Base-by-base conservation (phyloP, 192 early-diverging fungal species). In the Oehlia diaphana region DNA sequence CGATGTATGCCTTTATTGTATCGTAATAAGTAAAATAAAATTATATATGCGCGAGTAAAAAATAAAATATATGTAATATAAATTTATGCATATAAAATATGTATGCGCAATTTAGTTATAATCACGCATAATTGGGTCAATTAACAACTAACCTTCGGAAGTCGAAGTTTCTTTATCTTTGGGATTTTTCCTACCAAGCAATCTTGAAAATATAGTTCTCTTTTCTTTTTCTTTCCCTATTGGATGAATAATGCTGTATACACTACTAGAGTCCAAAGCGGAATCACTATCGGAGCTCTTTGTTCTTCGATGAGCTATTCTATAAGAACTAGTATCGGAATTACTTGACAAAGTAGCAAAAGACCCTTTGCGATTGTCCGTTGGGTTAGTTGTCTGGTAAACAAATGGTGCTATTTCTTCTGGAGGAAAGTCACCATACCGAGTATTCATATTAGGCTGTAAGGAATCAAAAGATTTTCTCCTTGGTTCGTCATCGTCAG, bases 201-300 rank as follows among this genome's bases (percentile, higher is more conserved):
- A 33, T 26, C 35, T 67, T 26, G 31, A 5, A 39, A 79, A 58
- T 26, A 9, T 44, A 1, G 9, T 62, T 61, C 58, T 79, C 77
- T 70, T 71, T 79, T 79, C 53, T 42, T 69, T 68, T 23, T 67
- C 68, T 35, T 49, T 42, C n/a, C 21, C 39, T 42, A 42, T 23
- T 7, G 3, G 13, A 72, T 50, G 9, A 33, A 12, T 71, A 47
- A 50, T 71, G 23, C 21, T 71, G n/a, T 7, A 10, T 23, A 72
- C 1, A 26, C 47, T 72, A 72, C n/a, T 42, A 33, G 67, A 69
- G 33, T 69, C 67, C 13, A 69, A 9, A 39, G 33, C 23, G 21
- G 70, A 72, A 58, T 79, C 77, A 44, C 77, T 79, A 61, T 79
- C 77, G 16, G 77, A 78, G 50, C 76, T 79, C 28, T 61, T 70